These are phyloP conservation scores for Graphiopsis chlorocephala DNA, from an alignment of 2,329 filamentous ascomycete species.

Conservation along the genomic window DNA sequence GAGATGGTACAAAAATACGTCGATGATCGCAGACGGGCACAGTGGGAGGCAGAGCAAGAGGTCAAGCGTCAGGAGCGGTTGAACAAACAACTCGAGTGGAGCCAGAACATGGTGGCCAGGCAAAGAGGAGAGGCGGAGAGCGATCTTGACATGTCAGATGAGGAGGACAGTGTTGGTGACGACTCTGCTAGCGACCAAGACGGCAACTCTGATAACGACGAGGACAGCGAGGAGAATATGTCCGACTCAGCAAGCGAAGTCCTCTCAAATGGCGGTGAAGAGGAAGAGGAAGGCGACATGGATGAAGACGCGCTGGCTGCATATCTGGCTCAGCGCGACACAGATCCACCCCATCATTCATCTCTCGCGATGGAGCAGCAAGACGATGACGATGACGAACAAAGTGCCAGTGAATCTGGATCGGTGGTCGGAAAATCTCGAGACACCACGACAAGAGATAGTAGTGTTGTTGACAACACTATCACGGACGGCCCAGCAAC, in stretches of 20 bases:
- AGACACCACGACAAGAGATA: constrained; percentile 20
- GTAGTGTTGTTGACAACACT: neutral
- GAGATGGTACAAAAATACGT: constrained; percentile 58
- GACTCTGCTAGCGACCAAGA: constrained; percentile 37
- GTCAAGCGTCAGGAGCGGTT: constrained; percentile 72
- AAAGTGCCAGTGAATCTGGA: constrained; percentile 30
- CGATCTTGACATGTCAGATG: constrained; percentile 26
- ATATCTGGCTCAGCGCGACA: constrained; percentile 29
- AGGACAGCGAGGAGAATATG: constrained; percentile 49
- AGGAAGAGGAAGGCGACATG: constrained; percentile 47
- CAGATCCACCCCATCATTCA: constrained; percentile 25
- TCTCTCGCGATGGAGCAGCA: neutral
- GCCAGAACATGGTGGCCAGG: constrained; percentile 31
- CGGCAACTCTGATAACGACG: constrained; percentile 38
- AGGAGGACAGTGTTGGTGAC: constrained; percentile 26
- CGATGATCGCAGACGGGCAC: constrained; percentile 53
- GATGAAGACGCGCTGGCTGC: constrained; percentile 50
- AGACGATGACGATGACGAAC: constrained; percentile 19
- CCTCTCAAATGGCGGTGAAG: constrained; percentile 49
- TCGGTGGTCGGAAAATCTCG: neutral
- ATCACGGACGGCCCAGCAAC: neutral
- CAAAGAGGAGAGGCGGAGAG: constrained; percentile 31
- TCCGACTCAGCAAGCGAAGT: constrained; percentile 63
- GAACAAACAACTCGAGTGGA: constrained; percentile 48
- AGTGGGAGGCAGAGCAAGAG: constrained; percentile 62